Base-by-base conservation (phyloP, 257 asterid genomes). In the Penstemon eatonii region DNA sequence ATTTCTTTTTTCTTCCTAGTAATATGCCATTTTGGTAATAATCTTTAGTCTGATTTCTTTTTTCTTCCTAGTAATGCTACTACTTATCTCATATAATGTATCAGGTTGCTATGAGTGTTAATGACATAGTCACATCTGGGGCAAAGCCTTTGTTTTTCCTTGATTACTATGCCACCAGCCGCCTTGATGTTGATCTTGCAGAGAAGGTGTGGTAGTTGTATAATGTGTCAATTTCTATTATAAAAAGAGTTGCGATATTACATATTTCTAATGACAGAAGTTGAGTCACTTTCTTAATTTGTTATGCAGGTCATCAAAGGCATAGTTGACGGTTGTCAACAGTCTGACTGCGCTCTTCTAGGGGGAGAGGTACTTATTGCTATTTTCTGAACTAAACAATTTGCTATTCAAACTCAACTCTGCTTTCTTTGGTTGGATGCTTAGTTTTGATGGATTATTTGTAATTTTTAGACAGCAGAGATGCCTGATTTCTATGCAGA, bases 71-170 rank as follows among this genome's bases (percentile, higher is more conserved):
- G 57, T 65, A 6, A 37, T 38, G 42, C 19, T 36, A 62, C 58
- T 63, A 19, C 38, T 74, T 71, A 77, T 61, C 19, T 10, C 4
- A 44, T 41, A 15, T 7, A 71, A 36, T 49, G 52, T 3, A 42
- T 76, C 80, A 90, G 99, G 99, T 93, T 84, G 99, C 99, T 2
- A 93, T 93, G 99, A 93, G 99, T 70, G 99, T 93, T 33, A 93
- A 93, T 74, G 99, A 93, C 79, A 90, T 90, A 33, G 79, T 93
- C 86, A 93, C 99, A 4, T 93, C 99, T 4, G 99, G 99, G 61
- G 99, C 96, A 37, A 93, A 88, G 84, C 99, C 99, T 56, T 81
- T 88, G 75, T 93, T 93, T 82, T 90, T 93, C 81, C 99, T 93
- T 57, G 99, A 93, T 82, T 93, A 90, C 83, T 93, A 81, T 5